phyloP scores from a whole-genome alignment of 139 green algal species.

The Micromonas pusilla region DNA sequence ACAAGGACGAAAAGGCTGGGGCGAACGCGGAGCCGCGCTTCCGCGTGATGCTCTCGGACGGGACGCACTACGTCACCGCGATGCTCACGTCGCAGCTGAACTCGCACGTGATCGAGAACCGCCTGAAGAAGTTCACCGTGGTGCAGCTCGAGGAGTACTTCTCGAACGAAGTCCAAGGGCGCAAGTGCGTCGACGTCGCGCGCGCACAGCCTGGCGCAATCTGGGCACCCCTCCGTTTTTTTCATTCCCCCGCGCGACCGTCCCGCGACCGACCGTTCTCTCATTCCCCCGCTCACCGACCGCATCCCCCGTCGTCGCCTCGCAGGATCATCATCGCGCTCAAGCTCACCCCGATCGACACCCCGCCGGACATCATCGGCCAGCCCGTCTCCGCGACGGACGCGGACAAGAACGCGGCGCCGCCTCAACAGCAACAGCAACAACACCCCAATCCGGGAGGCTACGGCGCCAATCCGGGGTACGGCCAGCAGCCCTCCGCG shows the following conservation, averaged over 20 bases:
- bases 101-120: conserved; percentile 39
- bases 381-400: neutral
- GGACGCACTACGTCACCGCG: conserved; percentile 40
- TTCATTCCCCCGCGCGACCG: too few species aligned
- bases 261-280: neutral
- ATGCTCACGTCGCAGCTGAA: conserved; percentile 79
- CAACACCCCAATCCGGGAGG: too few species aligned
- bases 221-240: neutral
- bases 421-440: conserved; percentile 18
- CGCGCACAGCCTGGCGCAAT: neutral
- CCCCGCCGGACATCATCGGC: conserved; percentile 34
- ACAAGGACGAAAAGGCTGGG: conserved; percentile 4
- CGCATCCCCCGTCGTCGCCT: neutral
- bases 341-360: conserved; percentile 33
- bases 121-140: conserved; percentile 48
- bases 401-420: neutral
- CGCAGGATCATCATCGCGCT: conserved; percentile 63
- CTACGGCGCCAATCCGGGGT: neutral
- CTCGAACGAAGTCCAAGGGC: conserved; percentile 47
- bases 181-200: conserved; percentile 39
- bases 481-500: neutral
- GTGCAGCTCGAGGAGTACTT: conserved; percentile 59
- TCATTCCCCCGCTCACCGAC: neutral
- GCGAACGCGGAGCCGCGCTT: conserved; percentile 42
- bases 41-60: conserved; percentile 59